Conservation (phyloP, 2,329 filamentous ascomycete genomes). For the Botrytis tulipae region DNA sequence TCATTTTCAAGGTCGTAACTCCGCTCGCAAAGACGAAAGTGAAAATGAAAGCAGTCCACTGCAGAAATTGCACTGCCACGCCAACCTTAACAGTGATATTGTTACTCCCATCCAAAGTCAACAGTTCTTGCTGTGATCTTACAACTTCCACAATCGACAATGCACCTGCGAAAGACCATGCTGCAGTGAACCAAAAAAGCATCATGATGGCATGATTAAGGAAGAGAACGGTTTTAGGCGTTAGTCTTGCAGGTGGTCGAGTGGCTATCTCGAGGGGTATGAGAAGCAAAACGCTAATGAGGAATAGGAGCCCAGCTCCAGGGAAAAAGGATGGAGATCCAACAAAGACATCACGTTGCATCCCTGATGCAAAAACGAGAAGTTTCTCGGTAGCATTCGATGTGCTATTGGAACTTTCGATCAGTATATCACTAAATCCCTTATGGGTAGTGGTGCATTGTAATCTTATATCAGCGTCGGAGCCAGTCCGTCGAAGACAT, state of each 20-base stretch:
- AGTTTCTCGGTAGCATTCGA: not conserved
- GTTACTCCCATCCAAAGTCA: not conserved
- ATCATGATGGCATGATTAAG: not conserved
- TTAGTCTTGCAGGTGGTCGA: not conserved
- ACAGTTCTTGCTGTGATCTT: constrained; percentile 7
- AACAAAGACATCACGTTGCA: constrained; percentile 3
- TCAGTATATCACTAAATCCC: constrained; percentile 1
- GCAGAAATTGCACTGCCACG: not conserved
- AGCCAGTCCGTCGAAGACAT: constrained; percentile 6
- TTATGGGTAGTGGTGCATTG: not conserved
- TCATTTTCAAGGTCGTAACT: not conserved
- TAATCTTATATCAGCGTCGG: not conserved
- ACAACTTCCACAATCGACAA: not conserved
- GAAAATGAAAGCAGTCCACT: constrained; percentile 14
- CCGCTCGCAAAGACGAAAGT: constrained; percentile 1
- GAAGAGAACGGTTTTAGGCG: not conserved
- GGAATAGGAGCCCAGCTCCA: constrained; percentile 4
- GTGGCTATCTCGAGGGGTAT: not conserved
- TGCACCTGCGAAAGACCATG: not conserved
- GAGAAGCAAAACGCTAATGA: constrained; percentile 5
- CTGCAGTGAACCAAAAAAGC: constrained; percentile 10
- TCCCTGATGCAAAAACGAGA: not conserved
- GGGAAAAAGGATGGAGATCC: constrained; percentile 8
- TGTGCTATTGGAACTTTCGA: not conserved
- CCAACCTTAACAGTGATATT: constrained; percentile 3